Evolutionary conservation across 805 yeast genomes (phyloP), one percentile per base, ranked within the genome.

Genomic region (Wickerhamomyces kurtzmanii): DNA sequence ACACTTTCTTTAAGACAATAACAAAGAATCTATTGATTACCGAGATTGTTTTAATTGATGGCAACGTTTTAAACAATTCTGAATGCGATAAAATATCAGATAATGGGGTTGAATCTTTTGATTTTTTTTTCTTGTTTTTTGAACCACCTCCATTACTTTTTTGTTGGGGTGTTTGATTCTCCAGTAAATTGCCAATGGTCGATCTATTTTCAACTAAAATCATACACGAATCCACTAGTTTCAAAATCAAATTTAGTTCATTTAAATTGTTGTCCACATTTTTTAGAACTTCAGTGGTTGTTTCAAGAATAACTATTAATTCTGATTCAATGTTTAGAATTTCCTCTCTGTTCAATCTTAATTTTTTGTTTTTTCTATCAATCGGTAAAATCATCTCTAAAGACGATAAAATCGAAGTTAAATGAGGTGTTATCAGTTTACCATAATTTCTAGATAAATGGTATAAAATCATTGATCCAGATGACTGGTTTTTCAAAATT

Each of bases 11-110:
- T 15, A 81, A 47, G 6, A 77, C 51, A 2, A 56, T 43, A 12
- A 50, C 55, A 32, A 81, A 63, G 39, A 83, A 79, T 5, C 33
- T 26, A 22, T 46, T 42, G 8, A 55, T 35, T 4, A 40, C 42
- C 26, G 40, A 34, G 18, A 43, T 38, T 6, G 73, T 66, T 1
- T 31, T 16, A 1, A 34, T 22, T 5, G 75, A 59, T 11, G 71
- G 62, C 8, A 55, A 49, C 7, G 53, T 43, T 17, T 49, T 47
- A 40, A 80, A 79, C 29, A 71, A 57, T 30, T 69, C 73, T 25
- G 75, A 62, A 47, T 79, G 82, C 1, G 86, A 73, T 26, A 78
- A 57, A 17, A 79, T 46, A 53, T 81, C 93, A 7, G 87, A 68
- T 36, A 77, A 52, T 4, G 85, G 73, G 16, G 62, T 59, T 1